Evolutionary conservation across 2,329 filamentous ascomycete genomes (phyloP), one percentile per base, ranked within the genome.

Genomic region (Tolypocladium amazonense): DNA sequence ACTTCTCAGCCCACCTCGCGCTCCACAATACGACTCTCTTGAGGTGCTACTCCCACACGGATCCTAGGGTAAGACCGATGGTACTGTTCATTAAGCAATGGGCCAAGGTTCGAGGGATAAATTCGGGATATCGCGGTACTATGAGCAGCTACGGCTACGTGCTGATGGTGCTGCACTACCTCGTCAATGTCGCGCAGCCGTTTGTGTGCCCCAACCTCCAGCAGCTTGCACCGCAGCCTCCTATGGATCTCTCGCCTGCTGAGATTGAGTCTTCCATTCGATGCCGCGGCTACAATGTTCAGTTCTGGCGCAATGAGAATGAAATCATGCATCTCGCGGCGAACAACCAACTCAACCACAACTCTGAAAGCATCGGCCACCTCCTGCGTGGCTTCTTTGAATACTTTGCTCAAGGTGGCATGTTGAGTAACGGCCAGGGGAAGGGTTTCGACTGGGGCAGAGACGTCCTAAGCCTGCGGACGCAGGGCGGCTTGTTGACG

Each of bases 71-170:
- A 6, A 82, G 85, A 27, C 84, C 86, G 1, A 83, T 96, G 76
- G 85, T 95, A 1, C 76, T 95, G 11, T 96, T 96, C 69, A 79
- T 97, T 69, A 97, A 97, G 73, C 83, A 90, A 63, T 97, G 92
- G 92, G 90, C 91, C 33, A 95, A 94, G 72, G 80, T 81, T 35
- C 86, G 92, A 55, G 88, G 86, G 63, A 92, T 96, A 75, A 96
- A 96, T 73, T 90, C 87, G 50, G 86, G 90, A 2, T 95, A 95
- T 69, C 87, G 87, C 43, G 92, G 92, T 50, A 95, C 91, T 0
- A 77, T 97, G 23, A 92, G 89, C 58, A 93, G 89, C 65, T 96
- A 96, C 68, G 92, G 92, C 56, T 97, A 93, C 72, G 90, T 94
- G 6, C 76, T 96, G 45, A 96, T 97, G 92, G 86, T 95, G 5